Evolutionary conservation across 306 rosid species (phyloP), one percentile per base, ranked within the genome.

Genomic region (Acmispon strigosus): DNA sequence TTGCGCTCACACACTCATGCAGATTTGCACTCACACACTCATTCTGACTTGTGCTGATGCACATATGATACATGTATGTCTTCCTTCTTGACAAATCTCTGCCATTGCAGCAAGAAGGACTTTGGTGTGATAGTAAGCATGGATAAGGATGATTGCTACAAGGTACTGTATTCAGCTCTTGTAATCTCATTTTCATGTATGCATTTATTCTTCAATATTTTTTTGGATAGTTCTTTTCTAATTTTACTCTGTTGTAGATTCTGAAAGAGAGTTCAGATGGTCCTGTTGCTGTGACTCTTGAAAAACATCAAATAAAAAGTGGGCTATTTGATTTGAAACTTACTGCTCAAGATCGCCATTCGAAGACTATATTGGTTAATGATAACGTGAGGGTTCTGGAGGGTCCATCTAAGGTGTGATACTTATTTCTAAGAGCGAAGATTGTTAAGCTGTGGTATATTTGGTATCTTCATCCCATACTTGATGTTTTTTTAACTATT

Each of bases 61-160:
- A 55, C 61, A 53, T 48, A 27, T 19, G 43, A 66, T 8, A 20
- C 57, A 10, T 16, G 0, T 22, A 3, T 49, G 22, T 2, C 44
- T 48, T 76, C 45, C 44, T 49, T 57, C 45, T 54, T 73, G 52
- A 51, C 39, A 24, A 48, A 7, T 55, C 36, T 60, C 80, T 74
- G 13, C 68, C 66, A 19, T 79, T 87, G 86, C 90, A 95, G 99
- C 39, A 84, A 84, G 81, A 89, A 87, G 81, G 97, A 95, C 69
- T 95, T 91, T 72, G 99, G 99, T 69, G 73, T 95, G 48, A 87
- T 95, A 39, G 43, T 89, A 74, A 84, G 96, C 78, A 71, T 69
- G 74, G 99, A 89, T 82, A 95, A 91, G 72, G 97, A 85, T 80
- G 90, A 86, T 75, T 80, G 66, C 63, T 95, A 85, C 86, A 95